Conservation (phyloP, 1,284 basidiomycete genomes). For the Irpex sp. region DNA sequence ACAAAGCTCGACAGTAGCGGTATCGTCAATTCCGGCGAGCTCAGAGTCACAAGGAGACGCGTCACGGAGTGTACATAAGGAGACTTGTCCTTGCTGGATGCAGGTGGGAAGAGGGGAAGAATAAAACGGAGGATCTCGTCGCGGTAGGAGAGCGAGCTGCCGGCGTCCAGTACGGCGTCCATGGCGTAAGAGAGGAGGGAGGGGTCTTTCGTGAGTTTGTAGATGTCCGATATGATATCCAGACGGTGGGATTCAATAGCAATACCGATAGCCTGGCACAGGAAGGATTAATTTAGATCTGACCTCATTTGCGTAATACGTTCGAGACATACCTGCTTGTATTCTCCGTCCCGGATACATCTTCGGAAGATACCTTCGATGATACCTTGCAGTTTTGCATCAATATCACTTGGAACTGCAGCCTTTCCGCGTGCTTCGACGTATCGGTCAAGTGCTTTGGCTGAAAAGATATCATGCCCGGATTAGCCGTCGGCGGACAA, state of each 20-base stretch:
- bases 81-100: slow-evolving; percentile 66
- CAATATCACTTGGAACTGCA: slow-evolving; percentile 44
- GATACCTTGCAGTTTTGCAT: slow-evolving; percentile 74
- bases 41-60: slow-evolving; percentile 85
- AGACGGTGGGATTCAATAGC: slow-evolving; percentile 87
- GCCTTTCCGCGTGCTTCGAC: slow-evolving; percentile 60
- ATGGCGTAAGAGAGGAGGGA: slow-evolving; percentile 85
- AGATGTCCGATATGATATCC: slow-evolving; percentile 80
- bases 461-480: slow-evolving; percentile 34
- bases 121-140: slow-evolving; percentile 82
- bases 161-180: slow-evolving; percentile 83
- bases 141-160: slow-evolving; percentile 78
- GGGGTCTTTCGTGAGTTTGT: slow-evolving; percentile 69
- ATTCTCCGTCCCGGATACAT: slow-evolving; percentile 84
- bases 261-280: slow-evolving; percentile 81
- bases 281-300: slow-evolving; percentile 6
- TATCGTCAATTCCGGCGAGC: slow-evolving; percentile 71
- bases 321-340: slow-evolving; percentile 69
- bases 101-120: slow-evolving; percentile 77
- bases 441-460: slow-evolving; percentile 92
- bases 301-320: background rate
- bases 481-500: too few species aligned
- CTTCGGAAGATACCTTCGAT: slow-evolving; percentile 85
- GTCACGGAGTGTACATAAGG: slow-evolving; percentile 75
- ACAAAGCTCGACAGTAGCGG: slow-evolving; percentile 70